phyloP scores from a whole-genome alignment of 768 basidiomycete species.

The Strobilomyces echinocephalus region DNA sequence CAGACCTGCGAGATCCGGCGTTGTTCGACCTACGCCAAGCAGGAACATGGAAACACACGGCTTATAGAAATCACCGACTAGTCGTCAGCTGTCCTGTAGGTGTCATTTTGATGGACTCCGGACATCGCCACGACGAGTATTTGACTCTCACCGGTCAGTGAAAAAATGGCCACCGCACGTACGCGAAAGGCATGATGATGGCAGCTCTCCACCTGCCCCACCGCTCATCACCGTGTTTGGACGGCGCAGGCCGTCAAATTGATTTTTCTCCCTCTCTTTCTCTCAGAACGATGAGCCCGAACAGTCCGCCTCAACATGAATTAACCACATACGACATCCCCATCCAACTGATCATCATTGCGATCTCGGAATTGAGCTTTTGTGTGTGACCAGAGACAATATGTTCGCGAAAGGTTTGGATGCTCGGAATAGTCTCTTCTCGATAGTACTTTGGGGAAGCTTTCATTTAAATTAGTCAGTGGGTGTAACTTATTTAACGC shows the following conservation, averaged over 20 bases:
- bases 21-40: constrained; percentile 56
- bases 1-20: neutral
- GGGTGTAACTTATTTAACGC: too few relatives aligned
- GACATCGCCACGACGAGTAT: constrained; percentile 48
- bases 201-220: constrained; percentile 24
- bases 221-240: constrained; percentile 42
- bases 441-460: too few relatives aligned
- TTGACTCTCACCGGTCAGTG: constrained; percentile 21
- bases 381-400: constrained; percentile 69
- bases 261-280: constrained; percentile 41
- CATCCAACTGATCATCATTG: constrained; percentile 71
- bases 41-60: constrained; percentile 37
- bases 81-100: constrained; percentile 47
- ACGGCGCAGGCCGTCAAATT: constrained; percentile 56
- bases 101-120: constrained; percentile 65
- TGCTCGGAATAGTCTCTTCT: constrained; percentile 38
- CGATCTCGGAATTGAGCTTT: constrained; percentile 68
- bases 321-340: constrained; percentile 41
- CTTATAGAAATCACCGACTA: neutral
- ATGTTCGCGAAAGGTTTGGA: constrained; percentile 55
- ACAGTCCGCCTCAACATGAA: constrained; percentile 1
- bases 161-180: constrained; percentile 22
- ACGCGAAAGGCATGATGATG: neutral
- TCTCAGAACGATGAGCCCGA: constrained; percentile 73
- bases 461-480: constrained; percentile 4